Percentiles rank a stretch among this genome's conserved stretches.
phyloP scores from a whole-genome alignment of 305 asterid species.

The Fraxinus baroniana region DNA sequence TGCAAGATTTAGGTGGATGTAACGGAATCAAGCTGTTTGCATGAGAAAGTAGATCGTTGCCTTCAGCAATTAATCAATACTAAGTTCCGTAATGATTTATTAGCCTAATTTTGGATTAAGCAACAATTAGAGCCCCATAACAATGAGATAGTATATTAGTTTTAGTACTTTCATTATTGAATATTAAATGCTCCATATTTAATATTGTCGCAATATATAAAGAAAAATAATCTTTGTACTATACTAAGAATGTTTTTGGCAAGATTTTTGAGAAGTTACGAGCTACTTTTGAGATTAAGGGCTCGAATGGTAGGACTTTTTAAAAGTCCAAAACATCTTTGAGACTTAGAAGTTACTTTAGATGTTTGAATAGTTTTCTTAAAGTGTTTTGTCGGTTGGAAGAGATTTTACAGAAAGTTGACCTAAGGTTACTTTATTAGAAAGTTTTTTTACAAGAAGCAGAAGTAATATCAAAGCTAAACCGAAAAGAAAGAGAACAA shows the following conservation, averaged over 20 bases:
- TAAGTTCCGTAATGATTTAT: neutral
- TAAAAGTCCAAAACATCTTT: neutral
- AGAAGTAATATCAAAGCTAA: neutral
- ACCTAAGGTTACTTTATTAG: neutral
- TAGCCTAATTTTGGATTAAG: neutral
- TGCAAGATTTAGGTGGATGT: neutral
- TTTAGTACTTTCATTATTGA: neutral
- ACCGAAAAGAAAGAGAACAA: too few species aligned
- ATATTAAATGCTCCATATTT: neutral
- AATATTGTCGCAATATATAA: neutral
- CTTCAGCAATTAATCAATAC: neutral
- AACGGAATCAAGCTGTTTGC: slow-evolving; percentile 6
- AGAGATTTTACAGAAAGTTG: neutral
- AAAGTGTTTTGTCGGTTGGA: neutral
- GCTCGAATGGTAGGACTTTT: neutral
- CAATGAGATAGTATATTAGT: neutral
- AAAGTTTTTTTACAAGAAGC: neutral
- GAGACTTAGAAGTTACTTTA: neutral
- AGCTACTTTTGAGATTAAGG: neutral
- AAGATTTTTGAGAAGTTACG: neutral
- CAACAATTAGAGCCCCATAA: neutral
- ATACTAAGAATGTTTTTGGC: neutral
- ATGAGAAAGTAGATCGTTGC: neutral
- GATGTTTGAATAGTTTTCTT: neutral
- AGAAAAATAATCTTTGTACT: neutral